Base-by-base conservation (phyloP, 345 rosid genomes). In the Gossypium herbaceum region DNA sequence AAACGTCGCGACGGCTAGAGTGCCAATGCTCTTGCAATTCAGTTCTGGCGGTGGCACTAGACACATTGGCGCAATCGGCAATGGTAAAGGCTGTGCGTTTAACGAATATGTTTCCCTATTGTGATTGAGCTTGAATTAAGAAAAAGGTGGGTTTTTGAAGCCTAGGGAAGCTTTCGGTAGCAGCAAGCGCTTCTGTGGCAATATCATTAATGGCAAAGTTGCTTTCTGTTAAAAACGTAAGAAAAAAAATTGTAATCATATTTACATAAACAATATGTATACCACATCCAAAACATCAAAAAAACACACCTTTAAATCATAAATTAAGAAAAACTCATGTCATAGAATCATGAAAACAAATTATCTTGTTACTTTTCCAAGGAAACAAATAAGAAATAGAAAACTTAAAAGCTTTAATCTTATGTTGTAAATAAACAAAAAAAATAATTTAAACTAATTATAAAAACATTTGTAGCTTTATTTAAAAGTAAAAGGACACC, bases 11-110 rank as follows among this genome's bases (percentile, higher is more conserved):
- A 78, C 76, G 0, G 79, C 86, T 15, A 85, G 83, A 44, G 56
- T 86, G 45, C 87, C 94, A 73, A 93, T 93, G 99, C 86, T 95
- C 91, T 82, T 93, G 72, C 98, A 93, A 83, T 88, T 93, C 43
- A 84, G 90, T 73, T 91, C 94, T 5, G 89, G 96, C 1, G 92
- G 89, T n/a, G 92, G 83, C 66, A 84, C 88, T 57, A 79, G 72
- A 39, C 92, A 87, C 75, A 82, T 88, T 19, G 90, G 86, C 2
- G 79, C 61, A 9, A 68, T 19, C 8, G 91, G 1, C 41, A 34
- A 34, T 34, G 7, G 41, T 34, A 34, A 80, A 59, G 77, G 85
- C 61, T 85, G 85, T 7, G 94, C 86, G 48, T 93, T 84, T 86
- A 96, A 88, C 39, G 92, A 89, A 45, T 79, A 82, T 78, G 79